phyloP scores from a whole-genome alignment of 2,329 filamentous ascomycete species.

The Pestalotiopsis sp. region DNA sequence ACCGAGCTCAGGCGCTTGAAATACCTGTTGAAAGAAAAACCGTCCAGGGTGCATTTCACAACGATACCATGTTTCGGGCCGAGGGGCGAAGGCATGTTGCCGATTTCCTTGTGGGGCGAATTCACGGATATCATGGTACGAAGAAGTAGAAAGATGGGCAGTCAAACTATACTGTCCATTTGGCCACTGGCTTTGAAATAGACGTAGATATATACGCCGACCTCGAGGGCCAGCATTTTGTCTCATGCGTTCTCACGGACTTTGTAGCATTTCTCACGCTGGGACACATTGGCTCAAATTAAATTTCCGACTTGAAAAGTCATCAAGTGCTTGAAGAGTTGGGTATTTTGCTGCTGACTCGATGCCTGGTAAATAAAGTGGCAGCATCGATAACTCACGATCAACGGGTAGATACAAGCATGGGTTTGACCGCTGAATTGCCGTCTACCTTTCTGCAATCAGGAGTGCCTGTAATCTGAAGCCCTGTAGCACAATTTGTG shows the following conservation, averaged over 20 bases:
- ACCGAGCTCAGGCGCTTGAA: conserved; percentile 49
- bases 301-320: too few relatives aligned
- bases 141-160: background rate
- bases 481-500: conserved; percentile 2
- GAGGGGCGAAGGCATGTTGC: conserved; percentile 48
- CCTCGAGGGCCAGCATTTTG: background rate
- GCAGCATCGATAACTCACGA: background rate
- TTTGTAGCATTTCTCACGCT: too few relatives aligned
- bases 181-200: background rate
- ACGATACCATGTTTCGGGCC: conserved; percentile 52
- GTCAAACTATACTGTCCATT: background rate
- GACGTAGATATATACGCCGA: background rate
- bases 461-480: conserved; percentile 16
- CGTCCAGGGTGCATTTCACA: conserved; percentile 57
- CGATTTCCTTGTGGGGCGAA: conserved; percentile 37
- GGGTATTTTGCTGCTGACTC: background rate
- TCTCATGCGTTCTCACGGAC: background rate
- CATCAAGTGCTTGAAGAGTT: too few relatives aligned
- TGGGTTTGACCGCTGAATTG: background rate
- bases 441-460: background rate
- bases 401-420: background rate
- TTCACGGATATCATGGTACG: background rate
- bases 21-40: conserved; percentile 46
- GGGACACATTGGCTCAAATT: background rate
- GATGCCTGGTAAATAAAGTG: background rate